Percentiles rank a stretch among this genome's conserved stretches.
Evolutionary conservation across 345 rosid genomes (phyloP).

Genomic region (Garcia nutans): DNA sequence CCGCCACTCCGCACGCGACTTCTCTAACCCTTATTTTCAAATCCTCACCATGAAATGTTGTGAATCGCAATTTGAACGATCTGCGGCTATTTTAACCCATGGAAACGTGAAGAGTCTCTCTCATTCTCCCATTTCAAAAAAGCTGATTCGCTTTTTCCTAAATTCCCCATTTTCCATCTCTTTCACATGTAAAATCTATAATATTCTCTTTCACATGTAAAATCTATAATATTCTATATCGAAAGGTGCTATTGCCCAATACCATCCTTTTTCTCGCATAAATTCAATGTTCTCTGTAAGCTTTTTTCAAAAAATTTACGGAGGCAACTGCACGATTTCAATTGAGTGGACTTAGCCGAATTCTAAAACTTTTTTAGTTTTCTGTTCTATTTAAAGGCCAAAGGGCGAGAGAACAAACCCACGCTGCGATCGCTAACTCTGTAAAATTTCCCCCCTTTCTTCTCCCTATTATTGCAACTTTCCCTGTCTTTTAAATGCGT

Average conservation of each 20-base stretch:
- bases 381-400: slow-evolving; percentile 8
- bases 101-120: neutral
- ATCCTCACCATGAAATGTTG: neutral
- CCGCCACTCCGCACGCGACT: slow-evolving; percentile 4
- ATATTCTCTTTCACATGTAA: neutral
- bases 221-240: slow-evolving; percentile 1
- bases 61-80: neutral
- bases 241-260: neutral
- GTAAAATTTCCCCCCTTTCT: neutral
- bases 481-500: neutral
- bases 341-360: too few species aligned
- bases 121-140: neutral
- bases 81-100: neutral
- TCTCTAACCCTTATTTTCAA: neutral
- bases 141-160: slow-evolving; percentile 5
- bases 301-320: neutral
- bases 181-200: neutral
- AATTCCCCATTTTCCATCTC: neutral
- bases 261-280: neutral
- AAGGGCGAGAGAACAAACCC: neutral
- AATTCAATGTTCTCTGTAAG: neutral
- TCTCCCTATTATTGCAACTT: neutral
- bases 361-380: neutral
- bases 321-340: too few species aligned
- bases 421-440: slow-evolving; percentile 13